Conservation (phyloP, 2,329 filamentous ascomycete genomes). For the Pseudopyrenochaeta lycopersici region DNA sequence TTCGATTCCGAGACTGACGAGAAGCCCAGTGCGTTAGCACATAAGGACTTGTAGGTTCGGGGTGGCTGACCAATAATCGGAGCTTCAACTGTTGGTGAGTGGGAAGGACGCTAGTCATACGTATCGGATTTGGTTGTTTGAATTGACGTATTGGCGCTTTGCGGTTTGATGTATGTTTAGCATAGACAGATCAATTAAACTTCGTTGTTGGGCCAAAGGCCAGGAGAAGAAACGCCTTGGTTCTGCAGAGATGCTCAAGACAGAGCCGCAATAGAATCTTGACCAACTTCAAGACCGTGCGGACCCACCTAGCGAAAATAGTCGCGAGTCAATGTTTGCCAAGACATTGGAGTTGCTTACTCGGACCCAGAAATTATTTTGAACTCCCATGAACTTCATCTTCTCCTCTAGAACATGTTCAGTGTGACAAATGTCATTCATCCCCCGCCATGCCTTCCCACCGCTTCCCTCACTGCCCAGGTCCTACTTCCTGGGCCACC, state of each 20-base stretch:
- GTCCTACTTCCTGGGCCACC: constrained; percentile 95
- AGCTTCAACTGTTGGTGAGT: background rate
- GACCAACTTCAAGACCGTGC: too few relatives aligned
- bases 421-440: constrained; percentile 57
- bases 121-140: too few relatives aligned
- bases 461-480: constrained; percentile 78
- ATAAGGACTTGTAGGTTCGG: background rate
- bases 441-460: constrained; percentile 78
- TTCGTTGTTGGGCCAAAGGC: constrained; percentile 22
- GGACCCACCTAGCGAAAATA: too few relatives aligned
- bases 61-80: background rate
- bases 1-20: background rate
- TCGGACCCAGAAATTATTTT: constrained; percentile 9
- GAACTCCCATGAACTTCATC: background rate
- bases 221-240: background rate
- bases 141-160: background rate
- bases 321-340: constrained; percentile 10
- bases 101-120: background rate
- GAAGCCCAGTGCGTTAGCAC: background rate
- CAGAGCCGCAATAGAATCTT: too few relatives aligned
- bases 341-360: constrained; percentile 2
- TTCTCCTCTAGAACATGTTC: background rate
- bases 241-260: too few relatives aligned
- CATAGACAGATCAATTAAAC: constrained; percentile 8
- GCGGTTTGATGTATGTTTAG: constrained; percentile 9